Percentiles rank a stretch among this genome's conserved stretches.
Conservation (phyloP, 2,329 filamentous ascomycete species). For the Fusarium subglutinans region DNA sequence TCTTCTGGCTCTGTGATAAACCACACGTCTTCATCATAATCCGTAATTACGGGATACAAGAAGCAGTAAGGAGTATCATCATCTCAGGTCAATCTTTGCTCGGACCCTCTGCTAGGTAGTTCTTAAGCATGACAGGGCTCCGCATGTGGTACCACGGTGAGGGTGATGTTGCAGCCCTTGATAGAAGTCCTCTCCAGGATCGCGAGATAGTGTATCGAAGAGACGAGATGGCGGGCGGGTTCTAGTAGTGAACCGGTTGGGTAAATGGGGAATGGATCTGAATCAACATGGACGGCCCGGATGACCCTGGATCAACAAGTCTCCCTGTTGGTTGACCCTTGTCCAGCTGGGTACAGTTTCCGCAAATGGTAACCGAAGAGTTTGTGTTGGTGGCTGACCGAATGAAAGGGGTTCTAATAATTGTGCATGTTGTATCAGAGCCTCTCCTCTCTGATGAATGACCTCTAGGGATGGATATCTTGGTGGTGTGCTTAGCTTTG, state of each 20-base stretch:
- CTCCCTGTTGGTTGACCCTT: conserved; percentile 22
- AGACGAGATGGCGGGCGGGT: conserved; percentile 17
- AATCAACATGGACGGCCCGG: conserved; percentile 38
- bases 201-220: conserved; percentile 36
- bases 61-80: background rate
- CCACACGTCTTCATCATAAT: background rate
- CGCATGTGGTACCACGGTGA: conserved; percentile 24
- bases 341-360: conserved; percentile 28
- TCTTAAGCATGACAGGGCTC: conserved; percentile 13
- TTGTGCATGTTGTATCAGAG: conserved; percentile 9
- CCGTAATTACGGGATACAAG: conserved; percentile 12
- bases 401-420: conserved; percentile 29
- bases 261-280: conserved; percentile 33
- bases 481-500: background rate
- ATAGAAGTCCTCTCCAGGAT: conserved; percentile 23
- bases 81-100: conserved; percentile 23
- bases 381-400: conserved; percentile 23
- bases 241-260: conserved; percentile 24
- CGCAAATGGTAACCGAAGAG: conserved; percentile 29
- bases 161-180: conserved; percentile 26
- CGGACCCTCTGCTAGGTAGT: conserved; percentile 26
- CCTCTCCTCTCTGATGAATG: background rate
- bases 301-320: conserved; percentile 26
- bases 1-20: background rate
- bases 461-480: background rate